Conservation (phyloP, 2,329 filamentous ascomycete genomes). For the Immersiporthe knoxdaviesiana region DNA sequence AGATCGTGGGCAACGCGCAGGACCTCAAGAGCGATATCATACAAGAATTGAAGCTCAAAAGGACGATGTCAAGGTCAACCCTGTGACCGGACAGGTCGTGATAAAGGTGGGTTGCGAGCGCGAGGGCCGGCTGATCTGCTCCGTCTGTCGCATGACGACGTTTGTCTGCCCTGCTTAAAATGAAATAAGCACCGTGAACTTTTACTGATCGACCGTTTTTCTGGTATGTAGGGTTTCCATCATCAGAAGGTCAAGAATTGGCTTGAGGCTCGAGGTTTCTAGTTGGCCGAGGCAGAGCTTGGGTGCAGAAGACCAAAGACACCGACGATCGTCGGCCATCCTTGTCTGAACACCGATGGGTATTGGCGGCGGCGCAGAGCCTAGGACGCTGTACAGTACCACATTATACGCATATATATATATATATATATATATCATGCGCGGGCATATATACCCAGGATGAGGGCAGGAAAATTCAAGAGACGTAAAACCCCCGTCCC, state of each 20-base stretch:
- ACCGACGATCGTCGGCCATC: not conserved
- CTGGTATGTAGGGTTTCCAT: constrained; percentile 23
- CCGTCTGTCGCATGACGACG: not conserved
- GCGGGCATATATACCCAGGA: not conserved
- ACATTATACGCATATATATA: not conserved
- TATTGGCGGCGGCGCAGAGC: not conserved
- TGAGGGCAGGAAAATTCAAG: not conserved
- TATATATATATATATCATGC: not conserved
- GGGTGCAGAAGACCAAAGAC: not conserved
- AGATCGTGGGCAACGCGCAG: constrained; percentile 73
- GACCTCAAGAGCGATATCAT: constrained; percentile 67
- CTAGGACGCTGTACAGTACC: not conserved
- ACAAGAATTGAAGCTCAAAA: constrained; percentile 59
- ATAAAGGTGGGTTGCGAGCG: constrained; percentile 66
- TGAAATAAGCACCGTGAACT: not conserved
- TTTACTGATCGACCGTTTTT: not conserved
- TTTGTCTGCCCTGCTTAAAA: not conserved
- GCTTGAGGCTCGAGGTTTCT: constrained; percentile 31
- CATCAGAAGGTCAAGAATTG: constrained; percentile 29
- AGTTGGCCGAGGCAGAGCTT: not conserved
- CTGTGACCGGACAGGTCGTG: constrained; percentile 72
- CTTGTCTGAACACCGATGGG: not conserved
- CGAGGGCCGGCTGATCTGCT: not conserved
- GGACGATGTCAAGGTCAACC: constrained; percentile 57
- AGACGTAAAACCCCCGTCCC: not conserved